Conservation (phyloP, 768 basidiomycete genomes). For the Termitomyces sp. region DNA sequence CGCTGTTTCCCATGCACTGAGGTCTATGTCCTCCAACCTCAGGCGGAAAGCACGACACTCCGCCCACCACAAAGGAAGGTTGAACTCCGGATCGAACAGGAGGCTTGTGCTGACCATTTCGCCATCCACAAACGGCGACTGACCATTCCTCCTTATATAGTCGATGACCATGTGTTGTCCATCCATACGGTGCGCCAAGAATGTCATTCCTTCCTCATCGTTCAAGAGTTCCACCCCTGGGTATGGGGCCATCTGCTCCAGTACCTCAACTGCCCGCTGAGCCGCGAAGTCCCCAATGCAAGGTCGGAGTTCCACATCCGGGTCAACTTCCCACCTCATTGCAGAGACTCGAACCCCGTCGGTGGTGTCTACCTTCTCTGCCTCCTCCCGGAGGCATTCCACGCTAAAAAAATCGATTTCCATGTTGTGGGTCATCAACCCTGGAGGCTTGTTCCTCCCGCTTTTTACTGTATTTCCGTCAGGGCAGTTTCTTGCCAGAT, state of each 20-base stretch:
- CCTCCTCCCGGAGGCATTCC: neutral
- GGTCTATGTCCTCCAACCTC: neutral
- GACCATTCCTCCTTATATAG: neutral
- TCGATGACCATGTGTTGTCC: neutral
- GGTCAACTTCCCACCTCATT: neutral
- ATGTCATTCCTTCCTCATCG: neutral
- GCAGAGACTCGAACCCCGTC: neutral
- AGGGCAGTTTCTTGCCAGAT: neutral
- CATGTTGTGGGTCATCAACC: neutral
- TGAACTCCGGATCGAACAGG: neutral
- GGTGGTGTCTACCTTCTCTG: neutral
- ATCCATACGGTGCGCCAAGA: neutral
- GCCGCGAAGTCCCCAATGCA: conserved; percentile 1
- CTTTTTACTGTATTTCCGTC: neutral
- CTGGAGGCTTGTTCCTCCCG: neutral
- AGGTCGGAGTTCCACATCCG: neutral
- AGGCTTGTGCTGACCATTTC: neutral
- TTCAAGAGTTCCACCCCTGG: neutral
- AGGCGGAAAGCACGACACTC: neutral
- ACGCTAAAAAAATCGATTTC: neutral
- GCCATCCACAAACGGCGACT: neutral
- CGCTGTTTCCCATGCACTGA: neutral
- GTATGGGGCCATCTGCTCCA: neutral
- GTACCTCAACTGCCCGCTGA: neutral
- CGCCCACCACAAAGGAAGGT: neutral